These are phyloP conservation scores for Metschnikowia henanensis DNA, from an alignment of 805 yeast species.

Conservation along the genomic window DNA sequence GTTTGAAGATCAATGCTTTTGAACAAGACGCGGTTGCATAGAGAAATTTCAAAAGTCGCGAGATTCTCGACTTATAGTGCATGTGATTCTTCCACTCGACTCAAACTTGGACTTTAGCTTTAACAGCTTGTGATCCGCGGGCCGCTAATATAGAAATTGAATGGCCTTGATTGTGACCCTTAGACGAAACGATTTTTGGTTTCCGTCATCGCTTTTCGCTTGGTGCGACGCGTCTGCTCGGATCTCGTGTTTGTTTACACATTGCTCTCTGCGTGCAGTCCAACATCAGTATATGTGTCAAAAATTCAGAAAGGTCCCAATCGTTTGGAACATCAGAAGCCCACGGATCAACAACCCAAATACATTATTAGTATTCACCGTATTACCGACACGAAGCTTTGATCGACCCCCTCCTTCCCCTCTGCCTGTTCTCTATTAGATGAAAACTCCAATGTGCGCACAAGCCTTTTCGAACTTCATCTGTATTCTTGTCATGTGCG, in stretches of 20 bases:
- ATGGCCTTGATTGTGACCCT: too few species aligned
- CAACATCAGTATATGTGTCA: too few species aligned
- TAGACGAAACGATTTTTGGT: too few species aligned
- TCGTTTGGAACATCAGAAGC: too few species aligned
- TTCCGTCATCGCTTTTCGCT: background rate
- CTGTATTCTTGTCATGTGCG: constrained; percentile 7
- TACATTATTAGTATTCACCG: too few species aligned
- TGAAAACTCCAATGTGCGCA: constrained; percentile 6
- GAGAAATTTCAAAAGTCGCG: too few species aligned
- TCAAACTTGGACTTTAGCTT: constrained; percentile 42
- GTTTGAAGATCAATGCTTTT: too few species aligned
- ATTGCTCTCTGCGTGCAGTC: background rate
- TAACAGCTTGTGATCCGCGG: constrained; percentile 35
- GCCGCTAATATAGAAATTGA: too few species aligned
- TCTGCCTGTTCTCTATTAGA: background rate
- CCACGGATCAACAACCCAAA: too few species aligned
- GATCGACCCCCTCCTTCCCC: background rate
- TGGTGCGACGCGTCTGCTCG: background rate
- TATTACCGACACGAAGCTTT: background rate
- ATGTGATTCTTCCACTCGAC: too few species aligned
- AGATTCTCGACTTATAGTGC: too few species aligned
- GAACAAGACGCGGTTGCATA: too few species aligned
- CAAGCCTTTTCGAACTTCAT: constrained; percentile 6
- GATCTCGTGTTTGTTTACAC: background rate
- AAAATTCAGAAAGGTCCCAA: background rate